Base-by-base conservation (phyloP, 75 land plant genomes). In the Picea sitchensis region DNA sequence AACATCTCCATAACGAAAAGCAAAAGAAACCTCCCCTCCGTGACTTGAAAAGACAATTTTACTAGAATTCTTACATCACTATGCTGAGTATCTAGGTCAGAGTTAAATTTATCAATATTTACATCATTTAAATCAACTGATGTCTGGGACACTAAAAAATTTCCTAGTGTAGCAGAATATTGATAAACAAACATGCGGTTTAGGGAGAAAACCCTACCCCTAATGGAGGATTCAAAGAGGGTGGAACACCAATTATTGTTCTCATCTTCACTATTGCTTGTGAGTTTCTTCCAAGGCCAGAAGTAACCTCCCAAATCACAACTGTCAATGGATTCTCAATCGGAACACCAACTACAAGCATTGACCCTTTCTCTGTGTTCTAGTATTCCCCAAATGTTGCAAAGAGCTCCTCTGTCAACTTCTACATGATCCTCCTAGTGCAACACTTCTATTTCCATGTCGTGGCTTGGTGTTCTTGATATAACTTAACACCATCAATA, bases 1-100 rank as follows among this genome's bases (percentile, higher is more conserved):
- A 5, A 97, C 92, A 32, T 90, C 98, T 76, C 99, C 99, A 38
- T 86, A 76, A 36, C 90, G 82, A 84, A 92, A 83, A 32, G 94
- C 85, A 84, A 95, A 88, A 79, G 95, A 93, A 65, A 94, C 86
- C 84, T 97, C 99, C 58, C 95, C 95, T 30, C 94, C 98, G 86
- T 97, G 99, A 67, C 89, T 87, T 72, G 94, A 86, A 78, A 92
- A 97, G 6, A 85, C 86, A 76, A 95, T 89, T 80, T 89, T 87
- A 92, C 95, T 57, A 95, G 82, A 51, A 86, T 77, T 78, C 92
- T 86, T 36, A 90, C 86, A 80, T 87, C 91, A 77, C 83, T 89
- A 60, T 91, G 90, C 14, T 88, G 81, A 82, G 86, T 90, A 84
- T 84, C 78, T 2, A 84, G 87, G 60, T 90, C 94, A 84, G 86